Conservation (phyloP, 148 eudicot genomes). For the Fagopyrum tataricum region DNA sequence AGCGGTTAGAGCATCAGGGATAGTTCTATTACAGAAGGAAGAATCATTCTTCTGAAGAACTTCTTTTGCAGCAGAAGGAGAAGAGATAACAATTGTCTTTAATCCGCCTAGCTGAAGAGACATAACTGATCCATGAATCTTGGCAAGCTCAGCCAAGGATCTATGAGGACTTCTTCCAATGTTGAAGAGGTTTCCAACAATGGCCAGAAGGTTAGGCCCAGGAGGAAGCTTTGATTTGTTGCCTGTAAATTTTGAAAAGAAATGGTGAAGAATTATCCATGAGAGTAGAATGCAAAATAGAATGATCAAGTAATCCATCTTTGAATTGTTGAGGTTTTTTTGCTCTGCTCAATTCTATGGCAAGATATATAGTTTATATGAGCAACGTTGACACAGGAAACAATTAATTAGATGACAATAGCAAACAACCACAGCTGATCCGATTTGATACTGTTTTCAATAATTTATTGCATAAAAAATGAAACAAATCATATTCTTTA, state of each 20-base stretch:
- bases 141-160: constrained; percentile 8
- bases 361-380: too few relatives aligned
- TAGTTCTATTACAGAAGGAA: constrained; percentile 25
- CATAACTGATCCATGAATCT: constrained; percentile 7
- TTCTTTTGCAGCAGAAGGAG: not conserved
- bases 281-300: not conserved
- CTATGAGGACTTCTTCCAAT: not conserved
- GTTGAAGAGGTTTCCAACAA: constrained; percentile 7
- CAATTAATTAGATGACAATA: too few relatives aligned
- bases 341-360: too few relatives aligned
- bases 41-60: constrained; percentile 42
- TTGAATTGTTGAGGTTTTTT: too few relatives aligned
- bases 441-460: too few relatives aligned
- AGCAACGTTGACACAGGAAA: too few relatives aligned
- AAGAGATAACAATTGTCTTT: not conserved
- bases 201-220: not conserved
- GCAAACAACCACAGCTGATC: too few relatives aligned
- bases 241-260: not conserved
- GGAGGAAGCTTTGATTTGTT: not conserved
- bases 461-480: too few relatives aligned
- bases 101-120: constrained; percentile 1
- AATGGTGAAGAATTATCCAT: constrained; percentile 8
- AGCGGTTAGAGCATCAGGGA: constrained; percentile 30
- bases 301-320: not conserved
- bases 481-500: too few relatives aligned